Base-by-base conservation (phyloP, 2,329 filamentous ascomycete genomes). In the Phialemoniopsis sp. region DNA sequence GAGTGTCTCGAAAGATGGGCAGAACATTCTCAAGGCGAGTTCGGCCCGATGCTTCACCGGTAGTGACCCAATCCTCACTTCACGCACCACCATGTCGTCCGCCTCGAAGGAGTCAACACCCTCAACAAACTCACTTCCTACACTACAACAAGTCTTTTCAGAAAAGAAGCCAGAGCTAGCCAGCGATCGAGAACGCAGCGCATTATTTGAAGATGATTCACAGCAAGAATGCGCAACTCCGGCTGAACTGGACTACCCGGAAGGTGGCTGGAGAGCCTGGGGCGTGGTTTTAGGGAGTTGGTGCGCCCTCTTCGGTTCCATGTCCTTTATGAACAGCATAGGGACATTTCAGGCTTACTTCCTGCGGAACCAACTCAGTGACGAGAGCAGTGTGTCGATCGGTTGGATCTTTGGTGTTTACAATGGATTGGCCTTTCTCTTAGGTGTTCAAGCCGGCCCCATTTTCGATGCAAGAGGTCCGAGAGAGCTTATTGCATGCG, bases 321-420 rank as follows among this genome's bases (percentile, higher is more conserved):
- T 42, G 40, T 38, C 35, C 2, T 68, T 73, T 35, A 70, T 72
- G 58, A 60, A 66, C 35, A 64, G 52, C 42, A 63, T 73, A 7
- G 70, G 70, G n/a, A 63, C 68, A 1, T 50, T 74, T 1, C 70
- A 73, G 44, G 59, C 69, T 32, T 70, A 73, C 36, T 60, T 72
- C 18, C 60, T 60, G 28, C 54, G 53, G 4, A 56, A 74, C 39
- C 69, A 74, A 46, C 57, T 75, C 2, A 50, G 57, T 0, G 43
- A 48, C 8, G 70, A 69, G 43, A 60, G 59, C 4, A 53, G 64
- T 4, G 53, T 65, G 4, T 62, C 73, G 31, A 59, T 75, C 1
- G 70, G 69, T 15, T 75, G 70, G 70, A 73, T 73, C 38, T 63
- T 64, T 1, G 66, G 68, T 2, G 45, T 72, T 4, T 64, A 70